These are phyloP conservation scores for Talaromyces sp. DNA, from an alignment of 2,329 filamentous ascomycete genomes.

Conservation along the genomic window DNA sequence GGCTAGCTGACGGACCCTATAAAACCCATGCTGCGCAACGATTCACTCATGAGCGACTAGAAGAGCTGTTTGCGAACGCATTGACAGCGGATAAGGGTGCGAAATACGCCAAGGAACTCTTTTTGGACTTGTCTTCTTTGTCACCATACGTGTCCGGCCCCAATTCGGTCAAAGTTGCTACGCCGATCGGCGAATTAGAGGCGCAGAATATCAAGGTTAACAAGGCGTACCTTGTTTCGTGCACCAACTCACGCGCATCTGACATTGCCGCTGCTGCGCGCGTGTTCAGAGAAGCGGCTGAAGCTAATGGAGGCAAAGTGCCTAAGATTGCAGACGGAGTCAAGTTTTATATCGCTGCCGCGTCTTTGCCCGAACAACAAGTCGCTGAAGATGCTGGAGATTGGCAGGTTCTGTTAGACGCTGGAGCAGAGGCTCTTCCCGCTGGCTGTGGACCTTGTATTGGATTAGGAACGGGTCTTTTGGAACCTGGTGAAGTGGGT, in stretches of 20 bases:
- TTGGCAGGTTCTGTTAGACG: conserved; percentile 76
- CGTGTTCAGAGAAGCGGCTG: conserved; percentile 75
- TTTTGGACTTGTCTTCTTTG: conserved; percentile 75
- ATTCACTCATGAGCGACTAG: conserved; percentile 68
- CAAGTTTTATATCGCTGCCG: conserved; percentile 83
- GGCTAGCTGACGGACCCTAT: conserved; percentile 45
- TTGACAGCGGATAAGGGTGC: conserved; percentile 70
- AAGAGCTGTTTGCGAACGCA: conserved; percentile 64
- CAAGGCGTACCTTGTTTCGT: conserved; percentile 83
- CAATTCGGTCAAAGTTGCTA: conserved; percentile 85
- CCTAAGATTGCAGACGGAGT: conserved; percentile 71
- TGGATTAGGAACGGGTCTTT: conserved; percentile 70
- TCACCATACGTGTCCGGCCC: conserved; percentile 81
- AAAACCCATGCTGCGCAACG: conserved; percentile 49
- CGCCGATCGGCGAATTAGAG: conserved; percentile 68
- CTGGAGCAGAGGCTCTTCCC: conserved; percentile 67
- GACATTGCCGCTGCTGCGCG: conserved; percentile 76
- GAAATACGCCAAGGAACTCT: conserved; percentile 75
- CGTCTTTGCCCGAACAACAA: conserved; percentile 70
- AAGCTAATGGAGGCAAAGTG: conserved; percentile 53
- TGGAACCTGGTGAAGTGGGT: conserved; percentile 80
- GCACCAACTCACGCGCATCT: conserved; percentile 78
- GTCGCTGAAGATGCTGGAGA: conserved; percentile 73
- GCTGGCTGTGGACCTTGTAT: conserved; percentile 82
- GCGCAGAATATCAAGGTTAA: conserved; percentile 69